Percentiles rank a stretch among this genome's conserved stretches.
phyloP scores from a whole-genome alignment of 345 rosid species.

The Trapa bicornis region DNA sequence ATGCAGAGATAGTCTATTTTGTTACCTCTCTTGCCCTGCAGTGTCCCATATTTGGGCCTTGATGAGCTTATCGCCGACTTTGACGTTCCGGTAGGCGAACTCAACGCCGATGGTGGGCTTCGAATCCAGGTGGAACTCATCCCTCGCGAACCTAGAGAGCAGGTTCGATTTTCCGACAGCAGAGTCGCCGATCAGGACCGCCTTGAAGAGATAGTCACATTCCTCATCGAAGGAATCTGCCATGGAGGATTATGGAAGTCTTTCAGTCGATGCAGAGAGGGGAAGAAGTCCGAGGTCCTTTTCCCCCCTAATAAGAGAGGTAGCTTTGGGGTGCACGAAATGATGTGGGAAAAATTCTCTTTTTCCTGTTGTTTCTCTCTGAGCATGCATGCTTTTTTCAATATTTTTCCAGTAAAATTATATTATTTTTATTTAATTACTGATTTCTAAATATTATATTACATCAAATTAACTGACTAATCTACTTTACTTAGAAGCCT shows the following conservation, averaged over 20 bases:
- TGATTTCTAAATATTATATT: no score
- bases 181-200: slow-evolving; percentile 71
- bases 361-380: background rate
- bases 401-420: background rate
- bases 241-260: slow-evolving; percentile 7
- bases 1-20: slow-evolving; percentile 44
- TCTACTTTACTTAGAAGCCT: no score
- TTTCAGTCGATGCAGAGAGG: no score
- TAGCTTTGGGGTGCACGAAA: background rate
- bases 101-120: slow-evolving; percentile 90
- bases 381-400: background rate
- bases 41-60: slow-evolving; percentile 92
- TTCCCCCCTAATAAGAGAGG: background rate
- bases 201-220: slow-evolving; percentile 80
- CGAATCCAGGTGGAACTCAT: slow-evolving; percentile 73
- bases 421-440: background rate
- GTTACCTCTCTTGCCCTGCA: slow-evolving; percentile 92
- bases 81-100: slow-evolving; percentile 63
- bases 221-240: slow-evolving; percentile 58
- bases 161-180: slow-evolving; percentile 87
- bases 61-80: slow-evolving; percentile 55
- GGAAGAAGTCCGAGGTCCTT: no score
- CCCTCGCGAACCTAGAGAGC: slow-evolving; percentile 54
- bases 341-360: background rate
- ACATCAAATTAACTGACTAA: no score